A percentile compares a stretch with the other conserved stretches of the same genome.
phyloP scores from a whole-genome alignment of 768 basidiomycete species.

The Paxillus involutus region DNA sequence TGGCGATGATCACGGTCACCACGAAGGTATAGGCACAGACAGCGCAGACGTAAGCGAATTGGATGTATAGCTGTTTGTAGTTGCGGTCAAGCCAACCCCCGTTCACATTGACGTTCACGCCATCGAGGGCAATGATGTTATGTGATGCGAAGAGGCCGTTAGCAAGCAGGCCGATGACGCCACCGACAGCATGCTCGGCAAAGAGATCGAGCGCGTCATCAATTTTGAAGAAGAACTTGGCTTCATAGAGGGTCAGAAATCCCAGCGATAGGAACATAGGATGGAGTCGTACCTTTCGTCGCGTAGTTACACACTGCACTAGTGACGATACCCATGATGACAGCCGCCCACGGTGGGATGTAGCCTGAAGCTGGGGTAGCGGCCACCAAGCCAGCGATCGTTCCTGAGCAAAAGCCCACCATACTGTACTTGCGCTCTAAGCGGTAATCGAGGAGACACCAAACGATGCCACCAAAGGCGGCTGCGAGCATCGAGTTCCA shows the following conservation, averaged over 20 bases:
- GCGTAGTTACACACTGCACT: slow-evolving; percentile 80
- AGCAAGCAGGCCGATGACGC: slow-evolving; percentile 69
- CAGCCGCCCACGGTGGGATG: slow-evolving; percentile 73
- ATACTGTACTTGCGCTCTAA: slow-evolving; percentile 82
- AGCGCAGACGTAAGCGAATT: slow-evolving; percentile 64
- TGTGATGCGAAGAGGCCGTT: slow-evolving; percentile 77
- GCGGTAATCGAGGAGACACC: slow-evolving; percentile 80
- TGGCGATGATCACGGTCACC: slow-evolving; percentile 60
- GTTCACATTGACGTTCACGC: slow-evolving; percentile 47
- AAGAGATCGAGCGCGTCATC: slow-evolving; percentile 94
- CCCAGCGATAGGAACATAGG: not conserved
- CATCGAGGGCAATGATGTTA: slow-evolving; percentile 66
- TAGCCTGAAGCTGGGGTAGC: slow-evolving; percentile 88
- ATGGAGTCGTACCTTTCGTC: slow-evolving; percentile 61
- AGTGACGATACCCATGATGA: slow-evolving; percentile 72
- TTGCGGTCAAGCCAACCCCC: slow-evolving; percentile 78
- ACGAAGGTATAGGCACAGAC: slow-evolving; percentile 59
- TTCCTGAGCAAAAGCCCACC: slow-evolving; percentile 89
- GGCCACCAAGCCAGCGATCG: slow-evolving; percentile 85
- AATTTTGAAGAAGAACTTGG: slow-evolving; percentile 66
- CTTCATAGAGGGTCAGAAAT: slow-evolving; percentile 35
- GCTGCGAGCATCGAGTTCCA: slow-evolving; percentile 90
- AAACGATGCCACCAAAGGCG: slow-evolving; percentile 78
- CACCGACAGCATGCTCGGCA: slow-evolving; percentile 87
- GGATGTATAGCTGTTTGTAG: slow-evolving; percentile 80